Percentiles rank a stretch among this genome's conserved stretches.
Evolutionary conservation across 2,329 filamentous ascomycete species (phyloP).

Genomic region (Colletotrichum theobromicola): DNA sequence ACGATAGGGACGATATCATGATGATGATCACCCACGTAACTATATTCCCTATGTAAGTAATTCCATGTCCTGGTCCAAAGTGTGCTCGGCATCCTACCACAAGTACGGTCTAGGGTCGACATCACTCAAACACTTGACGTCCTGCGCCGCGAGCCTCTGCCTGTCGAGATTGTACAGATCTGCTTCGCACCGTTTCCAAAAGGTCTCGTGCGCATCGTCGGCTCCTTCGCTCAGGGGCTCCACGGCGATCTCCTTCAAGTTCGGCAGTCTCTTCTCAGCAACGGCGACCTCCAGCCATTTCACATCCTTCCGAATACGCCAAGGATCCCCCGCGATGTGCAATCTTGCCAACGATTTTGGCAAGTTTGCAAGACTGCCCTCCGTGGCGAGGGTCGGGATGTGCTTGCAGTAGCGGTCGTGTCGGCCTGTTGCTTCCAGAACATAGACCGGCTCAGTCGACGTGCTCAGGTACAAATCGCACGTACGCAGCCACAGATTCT

Average conservation of each 20-base stretch:
- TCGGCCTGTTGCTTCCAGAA: background rate
- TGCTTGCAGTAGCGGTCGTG: background rate
- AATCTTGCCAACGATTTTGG: background rate
- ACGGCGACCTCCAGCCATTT: background rate
- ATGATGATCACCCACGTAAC: too few species aligned
- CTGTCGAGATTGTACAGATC: background rate
- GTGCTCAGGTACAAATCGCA: too few species aligned
- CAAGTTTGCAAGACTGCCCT: background rate
- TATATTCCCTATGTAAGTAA: too few species aligned
- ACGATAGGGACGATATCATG: too few species aligned
- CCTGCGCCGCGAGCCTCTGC: background rate
- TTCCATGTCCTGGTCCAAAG: too few species aligned
- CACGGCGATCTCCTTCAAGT: background rate
- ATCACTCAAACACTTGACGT: accelerated
- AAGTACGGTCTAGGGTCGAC: background rate
- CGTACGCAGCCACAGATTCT: too few species aligned
- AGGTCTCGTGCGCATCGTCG: background rate
- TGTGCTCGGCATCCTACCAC: background rate
- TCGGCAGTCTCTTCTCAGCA: background rate
- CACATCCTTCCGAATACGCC: background rate
- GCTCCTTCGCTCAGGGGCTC: background rate
- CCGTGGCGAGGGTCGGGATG: background rate
- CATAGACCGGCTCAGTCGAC: too few species aligned
- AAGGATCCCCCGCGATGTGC: background rate
- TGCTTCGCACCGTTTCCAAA: background rate